These are phyloP conservation scores for Pinus albicaulis DNA, from an alignment of 75 land plant genomes.

Conservation along the genomic window DNA sequence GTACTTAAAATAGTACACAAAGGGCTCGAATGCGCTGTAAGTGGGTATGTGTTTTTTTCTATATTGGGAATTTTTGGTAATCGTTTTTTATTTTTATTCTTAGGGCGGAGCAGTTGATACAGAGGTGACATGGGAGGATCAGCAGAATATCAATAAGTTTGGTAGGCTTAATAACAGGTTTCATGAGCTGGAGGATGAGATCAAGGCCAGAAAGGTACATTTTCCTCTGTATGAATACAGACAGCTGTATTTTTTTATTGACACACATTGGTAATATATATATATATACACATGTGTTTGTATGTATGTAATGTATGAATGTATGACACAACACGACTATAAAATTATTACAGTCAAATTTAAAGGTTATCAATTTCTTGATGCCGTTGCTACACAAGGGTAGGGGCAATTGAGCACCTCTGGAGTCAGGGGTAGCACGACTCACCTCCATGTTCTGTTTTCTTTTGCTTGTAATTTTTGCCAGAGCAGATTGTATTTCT, in stretches of 20 bases:
- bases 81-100: not conserved
- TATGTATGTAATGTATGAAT: too few species aligned
- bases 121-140: slow-evolving; percentile 98
- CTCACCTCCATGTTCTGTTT: not conserved
- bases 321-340: too few species aligned
- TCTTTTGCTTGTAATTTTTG: not conserved
- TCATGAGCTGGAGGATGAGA: slow-evolving; percentile 97
- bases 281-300: too few species aligned
- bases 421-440: not conserved
- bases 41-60: too few species aligned
- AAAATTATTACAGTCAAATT: not conserved
- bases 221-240: not conserved
- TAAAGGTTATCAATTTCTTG: not conserved
- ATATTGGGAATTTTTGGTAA: not conserved
- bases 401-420: not conserved
- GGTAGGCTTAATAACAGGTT: slow-evolving; percentile 86
- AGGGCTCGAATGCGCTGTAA: too few species aligned
- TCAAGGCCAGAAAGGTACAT: slow-evolving; percentile 78
- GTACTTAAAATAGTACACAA: too few species aligned
- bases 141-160: slow-evolving; percentile 93
- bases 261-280: too few species aligned
- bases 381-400: not conserved
- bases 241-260: not conserved
- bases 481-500: not conserved
- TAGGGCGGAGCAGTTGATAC: slow-evolving; percentile 81